Percentiles rank a stretch among this genome's conserved stretches.
These are phyloP conservation scores for Chaetothyriales sp. DNA, from an alignment of 2,329 filamentous ascomycete species.

Conservation along the genomic window DNA sequence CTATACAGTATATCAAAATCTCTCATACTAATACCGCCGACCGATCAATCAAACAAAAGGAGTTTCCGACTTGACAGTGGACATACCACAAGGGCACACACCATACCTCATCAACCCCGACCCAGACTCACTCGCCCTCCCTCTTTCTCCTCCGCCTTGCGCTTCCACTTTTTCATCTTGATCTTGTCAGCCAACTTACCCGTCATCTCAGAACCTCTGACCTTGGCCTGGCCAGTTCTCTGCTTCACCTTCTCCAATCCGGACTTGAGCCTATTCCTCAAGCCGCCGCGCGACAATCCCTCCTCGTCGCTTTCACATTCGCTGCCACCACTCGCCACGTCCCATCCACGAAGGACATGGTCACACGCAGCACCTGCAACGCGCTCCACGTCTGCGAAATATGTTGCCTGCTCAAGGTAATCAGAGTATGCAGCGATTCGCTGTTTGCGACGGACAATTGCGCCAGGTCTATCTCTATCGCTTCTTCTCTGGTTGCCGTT, in stretches of 20 bases:
- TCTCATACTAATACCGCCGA: too few relatives aligned
- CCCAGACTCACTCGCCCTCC: too few relatives aligned
- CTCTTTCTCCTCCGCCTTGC: too few relatives aligned
- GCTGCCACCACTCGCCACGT: background rate
- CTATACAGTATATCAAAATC: too few relatives aligned
- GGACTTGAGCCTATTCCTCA: background rate
- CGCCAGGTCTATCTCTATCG: background rate
- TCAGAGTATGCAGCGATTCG: background rate
- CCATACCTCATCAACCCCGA: too few relatives aligned
- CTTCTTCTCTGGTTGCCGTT: background rate
- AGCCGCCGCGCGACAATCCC: background rate
- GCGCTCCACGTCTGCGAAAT: background rate
- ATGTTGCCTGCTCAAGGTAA: background rate
- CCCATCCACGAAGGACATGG: background rate
- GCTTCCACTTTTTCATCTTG: background rate
- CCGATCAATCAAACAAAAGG: too few relatives aligned
- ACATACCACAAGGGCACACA: too few relatives aligned
- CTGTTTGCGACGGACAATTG: background rate
- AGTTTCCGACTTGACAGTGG: too few relatives aligned
- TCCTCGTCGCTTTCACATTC: background rate
- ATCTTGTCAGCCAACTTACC: background rate
- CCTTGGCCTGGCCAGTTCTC: background rate
- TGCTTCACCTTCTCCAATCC: background rate
- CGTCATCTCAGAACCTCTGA: background rate
- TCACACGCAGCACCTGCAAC: background rate